Conservation (phyloP, 257 asterid species). For the Knoxia roxburghii region DNA sequence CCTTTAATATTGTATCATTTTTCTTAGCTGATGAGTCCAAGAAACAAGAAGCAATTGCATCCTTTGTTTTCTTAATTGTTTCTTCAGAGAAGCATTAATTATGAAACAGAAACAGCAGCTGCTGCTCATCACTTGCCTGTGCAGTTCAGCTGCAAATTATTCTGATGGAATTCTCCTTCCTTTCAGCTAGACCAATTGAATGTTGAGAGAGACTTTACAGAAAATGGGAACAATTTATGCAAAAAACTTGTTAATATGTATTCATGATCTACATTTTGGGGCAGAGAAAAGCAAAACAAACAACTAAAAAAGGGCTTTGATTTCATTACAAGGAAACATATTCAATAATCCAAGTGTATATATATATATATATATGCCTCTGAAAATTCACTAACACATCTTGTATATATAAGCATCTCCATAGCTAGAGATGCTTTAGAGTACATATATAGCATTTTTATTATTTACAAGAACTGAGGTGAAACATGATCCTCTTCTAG, state of each 20-base stretch:
- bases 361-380: slow-evolving; percentile 2
- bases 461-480: slow-evolving; percentile 33
- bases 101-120: neutral
- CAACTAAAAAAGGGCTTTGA: neutral
- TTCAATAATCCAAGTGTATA: slow-evolving; percentile 14
- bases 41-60: neutral
- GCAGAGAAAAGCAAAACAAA: neutral
- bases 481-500: slow-evolving; percentile 8
- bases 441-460: too few relatives aligned
- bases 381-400: slow-evolving; percentile 1
- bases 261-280: neutral
- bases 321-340: slow-evolving; percentile 17
- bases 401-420: slow-evolving; percentile 5
- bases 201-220: too few relatives aligned
- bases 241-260: neutral
- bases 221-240: neutral
- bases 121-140: neutral
- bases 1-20: too few relatives aligned
- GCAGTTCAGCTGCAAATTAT: slow-evolving; percentile 3
- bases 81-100: too few relatives aligned
- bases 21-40: neutral
- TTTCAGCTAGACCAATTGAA: too few relatives aligned
- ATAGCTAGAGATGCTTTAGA: neutral
- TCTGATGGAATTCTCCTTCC: too few relatives aligned
- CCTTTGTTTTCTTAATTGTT: neutral